These are phyloP conservation scores for Aureobasidium pullulans DNA, from an alignment of 2,329 filamentous ascomycete species.

Conservation along the genomic window DNA sequence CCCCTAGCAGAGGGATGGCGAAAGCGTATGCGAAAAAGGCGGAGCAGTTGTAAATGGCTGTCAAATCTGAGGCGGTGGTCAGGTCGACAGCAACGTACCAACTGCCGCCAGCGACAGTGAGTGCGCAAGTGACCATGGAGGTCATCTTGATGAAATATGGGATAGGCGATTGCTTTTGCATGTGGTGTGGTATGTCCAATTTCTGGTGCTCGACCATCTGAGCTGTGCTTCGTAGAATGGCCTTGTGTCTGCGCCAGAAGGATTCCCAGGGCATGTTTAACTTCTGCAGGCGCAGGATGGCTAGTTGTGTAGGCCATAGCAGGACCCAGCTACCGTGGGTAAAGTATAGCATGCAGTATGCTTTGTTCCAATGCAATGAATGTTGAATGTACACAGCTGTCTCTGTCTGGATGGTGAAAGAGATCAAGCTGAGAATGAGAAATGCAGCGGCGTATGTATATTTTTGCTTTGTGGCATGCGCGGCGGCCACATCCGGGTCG, in stretches of 20 bases:
- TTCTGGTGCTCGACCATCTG: slow-evolving; percentile 82
- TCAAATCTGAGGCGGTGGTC: slow-evolving; percentile 88
- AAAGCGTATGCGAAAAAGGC: slow-evolving; percentile 99
- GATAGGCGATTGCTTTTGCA: slow-evolving; percentile 46
- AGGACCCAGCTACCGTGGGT: slow-evolving; percentile 92
- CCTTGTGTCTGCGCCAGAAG: slow-evolving; percentile 73
- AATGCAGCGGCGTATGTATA: slow-evolving; percentile 86
- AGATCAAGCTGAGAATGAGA: slow-evolving; percentile 70
- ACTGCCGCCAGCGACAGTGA: slow-evolving; percentile 83
- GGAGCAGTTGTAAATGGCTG: slow-evolving; percentile 98
- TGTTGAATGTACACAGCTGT: slow-evolving; percentile 92
- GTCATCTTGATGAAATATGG: slow-evolving; percentile 75
- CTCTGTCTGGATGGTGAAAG: slow-evolving; percentile 92
- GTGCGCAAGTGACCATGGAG: slow-evolving; percentile 70
- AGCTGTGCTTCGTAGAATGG: slow-evolving; percentile 56
- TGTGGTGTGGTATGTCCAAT: slow-evolving; percentile 52
- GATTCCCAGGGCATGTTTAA: slow-evolving; percentile 68
- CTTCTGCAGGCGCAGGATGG: slow-evolving; percentile 72
- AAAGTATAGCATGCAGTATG: slow-evolving; percentile 97
- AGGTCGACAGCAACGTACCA: slow-evolving; percentile 95
- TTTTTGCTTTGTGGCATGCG: slow-evolving; percentile 64
- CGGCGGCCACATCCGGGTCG: slow-evolving; percentile 59
- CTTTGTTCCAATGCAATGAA: slow-evolving; percentile 88
- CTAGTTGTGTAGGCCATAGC: slow-evolving; percentile 78
- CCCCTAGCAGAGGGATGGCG: slow-evolving; percentile 79